These are phyloP conservation scores for Edaphochlamys debaryana DNA, from an alignment of 139 green algal species.

Conservation along the genomic window DNA sequence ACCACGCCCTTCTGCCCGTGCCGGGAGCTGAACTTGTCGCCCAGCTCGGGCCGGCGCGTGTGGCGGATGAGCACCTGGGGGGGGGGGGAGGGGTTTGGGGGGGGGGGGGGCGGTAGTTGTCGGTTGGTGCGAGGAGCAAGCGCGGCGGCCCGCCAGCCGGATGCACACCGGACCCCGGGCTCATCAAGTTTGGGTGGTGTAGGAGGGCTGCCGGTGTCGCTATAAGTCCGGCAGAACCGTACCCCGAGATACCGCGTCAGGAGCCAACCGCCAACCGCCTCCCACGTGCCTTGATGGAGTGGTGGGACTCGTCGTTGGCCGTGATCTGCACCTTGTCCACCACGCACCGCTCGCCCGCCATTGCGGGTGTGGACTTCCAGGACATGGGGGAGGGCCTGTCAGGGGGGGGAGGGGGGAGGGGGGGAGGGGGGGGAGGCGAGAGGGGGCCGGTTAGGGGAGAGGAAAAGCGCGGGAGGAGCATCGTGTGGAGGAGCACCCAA, in stretches of 20 bases:
- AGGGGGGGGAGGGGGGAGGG: not conserved
- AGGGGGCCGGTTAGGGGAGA: not conserved
- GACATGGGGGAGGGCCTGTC: slow-evolving; percentile 64
- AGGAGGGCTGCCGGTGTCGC: no score
- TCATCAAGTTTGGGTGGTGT: no score
- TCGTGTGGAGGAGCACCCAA: no score
- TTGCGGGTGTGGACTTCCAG: slow-evolving; percentile 76
- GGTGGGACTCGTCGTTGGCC: slow-evolving; percentile 91
- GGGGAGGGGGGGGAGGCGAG: not conserved
- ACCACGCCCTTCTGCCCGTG: slow-evolving; percentile 98
- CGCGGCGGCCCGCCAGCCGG: no score
- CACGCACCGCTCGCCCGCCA: slow-evolving; percentile 78
- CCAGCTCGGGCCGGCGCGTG: slow-evolving; percentile 94
- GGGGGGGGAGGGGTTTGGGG: not conserved
- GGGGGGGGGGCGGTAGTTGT: not conserved
- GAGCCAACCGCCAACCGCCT: no score
- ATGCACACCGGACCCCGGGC: no score
- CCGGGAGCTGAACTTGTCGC: slow-evolving; percentile 95
- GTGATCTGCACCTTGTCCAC: slow-evolving; percentile 98
- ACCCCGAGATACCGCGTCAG: no score
- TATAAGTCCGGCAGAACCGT: no score
- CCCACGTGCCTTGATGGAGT: slow-evolving; percentile 85
- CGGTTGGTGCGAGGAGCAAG: no score
- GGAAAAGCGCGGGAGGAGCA: no score
- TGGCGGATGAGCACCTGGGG: slow-evolving; percentile 80